Base-by-base conservation (phyloP, 2,329 filamentous ascomycete genomes). In the Talaromyces albobiverticillius region DNA sequence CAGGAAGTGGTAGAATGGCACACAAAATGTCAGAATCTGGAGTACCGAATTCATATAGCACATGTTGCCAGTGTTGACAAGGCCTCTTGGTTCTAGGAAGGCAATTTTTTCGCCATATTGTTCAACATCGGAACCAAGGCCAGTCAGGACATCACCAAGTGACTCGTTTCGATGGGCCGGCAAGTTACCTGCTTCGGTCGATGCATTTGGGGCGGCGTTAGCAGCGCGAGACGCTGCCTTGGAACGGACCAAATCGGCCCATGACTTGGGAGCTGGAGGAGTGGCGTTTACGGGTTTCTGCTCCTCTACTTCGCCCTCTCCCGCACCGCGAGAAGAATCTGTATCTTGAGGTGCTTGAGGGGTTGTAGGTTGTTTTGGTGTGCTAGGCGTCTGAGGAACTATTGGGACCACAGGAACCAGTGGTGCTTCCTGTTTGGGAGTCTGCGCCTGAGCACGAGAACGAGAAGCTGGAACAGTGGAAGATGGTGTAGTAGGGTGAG, bases 1-100 rank as follows among this genome's bases (percentile, higher is more conserved):
- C 59, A 99, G 75, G 67, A 99, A 96, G 66, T 92, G 85, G 72
- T 95, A 96, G 69, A 99, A 99, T 5, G 94, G 94, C 62, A 86
- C 82, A 72, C 92, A 97, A 70, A 92, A 97, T 61, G 96, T 83
- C 65, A 99, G 83, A 68, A 95, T 89, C 87, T 99, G 94, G 61
- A 99, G 82, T 71, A 97, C 87, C 59, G 94, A 96, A 78, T 97
- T 99, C 94, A 99, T 97, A 75, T 99, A 99, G 74, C 94, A 99
- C 89, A 97, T 95, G 69, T 99, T 97, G 47, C 94, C 94, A 38
- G 93, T 95, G 74, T 99, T 99, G 62, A 96, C 89, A 66, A 99
- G 82, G 46, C 94, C 94, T 61, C 93, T 84, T 48, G 94, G 94
- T 73, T 97, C 90, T 48, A 99, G 80, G 66, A 96, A 96, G 16